phyloP scores from a whole-genome alignment of 495 filamentous ascomycete species.

The Daldinia concentrica region DNA sequence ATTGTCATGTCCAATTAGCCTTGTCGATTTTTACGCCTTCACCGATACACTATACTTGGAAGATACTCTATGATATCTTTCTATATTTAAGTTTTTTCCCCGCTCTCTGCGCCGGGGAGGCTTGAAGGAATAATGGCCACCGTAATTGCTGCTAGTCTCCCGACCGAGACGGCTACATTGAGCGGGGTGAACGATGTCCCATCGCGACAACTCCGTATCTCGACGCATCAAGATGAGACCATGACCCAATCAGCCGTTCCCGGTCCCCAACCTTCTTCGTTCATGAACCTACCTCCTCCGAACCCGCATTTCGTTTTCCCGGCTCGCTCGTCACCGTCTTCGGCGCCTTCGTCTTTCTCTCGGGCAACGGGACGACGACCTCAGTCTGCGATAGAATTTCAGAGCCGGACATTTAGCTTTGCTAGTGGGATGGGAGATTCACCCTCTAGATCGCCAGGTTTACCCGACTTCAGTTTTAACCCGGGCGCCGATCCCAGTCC shows the following conservation, averaged over 20 bases:
- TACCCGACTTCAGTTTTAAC: conserved; percentile 74
- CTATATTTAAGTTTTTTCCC: conserved; percentile 46
- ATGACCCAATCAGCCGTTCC: conserved; percentile 29
- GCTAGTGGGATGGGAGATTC: conserved; percentile 30
- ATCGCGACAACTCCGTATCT: conserved; percentile 34
- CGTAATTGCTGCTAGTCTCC: conserved; percentile 50
- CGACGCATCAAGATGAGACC: conserved; percentile 31
- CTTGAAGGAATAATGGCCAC: conserved; percentile 58
- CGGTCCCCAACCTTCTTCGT: conserved; percentile 47
- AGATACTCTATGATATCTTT: conserved; percentile 53
- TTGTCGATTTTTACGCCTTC: conserved; percentile 18
- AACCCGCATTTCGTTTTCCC: conserved; percentile 81
- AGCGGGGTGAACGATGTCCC: conserved; percentile 45
- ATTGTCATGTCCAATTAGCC: conserved; percentile 37
- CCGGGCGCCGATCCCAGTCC: conserved; percentile 55
- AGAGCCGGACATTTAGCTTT: conserved; percentile 30
- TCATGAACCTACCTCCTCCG: conserved; percentile 62
- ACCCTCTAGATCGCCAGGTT: conserved; percentile 52
- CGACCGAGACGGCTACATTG: conserved; percentile 45
- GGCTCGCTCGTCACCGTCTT: conserved; percentile 55
- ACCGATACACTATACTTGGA: conserved; percentile 17
- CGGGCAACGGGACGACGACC: conserved; percentile 57
- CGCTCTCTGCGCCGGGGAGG: conserved; percentile 58
- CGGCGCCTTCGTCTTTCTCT: conserved; percentile 58
- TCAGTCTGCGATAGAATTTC: conserved; percentile 56